Evolutionary conservation across 768 basidiomycete genomes (phyloP), one percentile per base, ranked within the genome.

Genomic region (Rhizopogon roseolus): DNA sequence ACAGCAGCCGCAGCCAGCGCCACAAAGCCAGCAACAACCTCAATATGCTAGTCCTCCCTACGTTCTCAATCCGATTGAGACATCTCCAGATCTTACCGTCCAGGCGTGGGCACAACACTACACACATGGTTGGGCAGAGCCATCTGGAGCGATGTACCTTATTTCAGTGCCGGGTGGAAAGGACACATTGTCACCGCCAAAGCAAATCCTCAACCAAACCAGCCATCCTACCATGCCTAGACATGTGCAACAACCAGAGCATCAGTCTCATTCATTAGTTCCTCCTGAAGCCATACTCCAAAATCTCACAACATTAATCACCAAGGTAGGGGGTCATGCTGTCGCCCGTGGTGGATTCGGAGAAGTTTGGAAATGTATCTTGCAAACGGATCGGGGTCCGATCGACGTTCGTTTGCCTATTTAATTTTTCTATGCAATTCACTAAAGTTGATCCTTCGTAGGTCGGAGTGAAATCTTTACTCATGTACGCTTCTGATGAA

Each of bases 61-160:
- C 52, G 66, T 71, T 8, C 92, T 79, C 62, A 81, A 90, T 58
- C 86, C 88, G 4, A 76, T 73, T 28, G 71, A 74, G 46, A 82
- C 81, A 19, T 93, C 93, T 60, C 69, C 81, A 14, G 90, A 93
- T 64, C 80, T 83, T 51, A 90, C 90, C 57, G 89, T 85, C 19
- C 90, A 92, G 64, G 88, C 87, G 0, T 93, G 90, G 90, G 90
- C 88, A 6, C 80, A 84, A 60, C 93, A 93, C 67, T 93, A 93
- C 64, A 83, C 85, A 0, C 81, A 85, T 54, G 91, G 91, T 25
- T 91, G 90, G 4, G 80, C 69, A 42, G 90, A 92, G 54, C 66
- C 75, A 0, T 81, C 86, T 5, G 91, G 91, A 8, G 74, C 85
- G 7, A 86, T 92, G 38, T 93, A 93, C 70, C 93, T 93, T 61